Conservation (phyloP, 1,284 basidiomycete species). For the Cutaneotrichosporon cutaneum region DNA sequence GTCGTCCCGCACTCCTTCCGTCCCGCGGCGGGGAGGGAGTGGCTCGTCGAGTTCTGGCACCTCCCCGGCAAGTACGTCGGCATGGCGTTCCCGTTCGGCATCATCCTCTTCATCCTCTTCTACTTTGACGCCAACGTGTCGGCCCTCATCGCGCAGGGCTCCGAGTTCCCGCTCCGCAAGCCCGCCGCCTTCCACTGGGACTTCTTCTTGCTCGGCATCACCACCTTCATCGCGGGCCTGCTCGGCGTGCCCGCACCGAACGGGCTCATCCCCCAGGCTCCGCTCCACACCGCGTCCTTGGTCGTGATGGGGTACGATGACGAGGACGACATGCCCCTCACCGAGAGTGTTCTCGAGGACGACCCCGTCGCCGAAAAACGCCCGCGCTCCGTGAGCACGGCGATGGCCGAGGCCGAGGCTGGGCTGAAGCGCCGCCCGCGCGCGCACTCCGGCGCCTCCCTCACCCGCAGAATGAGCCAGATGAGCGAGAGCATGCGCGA, state of each 20-base stretch:
- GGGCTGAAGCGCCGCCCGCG: not conserved
- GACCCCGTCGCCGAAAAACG: not conserved
- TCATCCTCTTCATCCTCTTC: constrained; percentile 56
- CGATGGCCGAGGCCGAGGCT: constrained; percentile 4
- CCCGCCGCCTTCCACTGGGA: constrained; percentile 92
- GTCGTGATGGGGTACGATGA: constrained; percentile 68
- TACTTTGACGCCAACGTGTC: constrained; percentile 56
- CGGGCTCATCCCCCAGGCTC: constrained; percentile 90
- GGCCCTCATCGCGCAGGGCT: constrained; percentile 87
- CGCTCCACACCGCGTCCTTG: constrained; percentile 85
- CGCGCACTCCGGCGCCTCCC: not conserved
- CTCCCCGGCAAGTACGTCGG: constrained; percentile 86
- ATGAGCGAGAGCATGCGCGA: constrained; percentile 9
- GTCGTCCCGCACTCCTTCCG: constrained; percentile 64
- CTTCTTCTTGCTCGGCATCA: constrained; percentile 76
- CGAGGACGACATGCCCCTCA: constrained; percentile 28
- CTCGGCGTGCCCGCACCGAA: constrained; percentile 92
- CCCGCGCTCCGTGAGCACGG: not conserved
- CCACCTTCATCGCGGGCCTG: constrained; percentile 86
- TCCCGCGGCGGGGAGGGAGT: constrained; percentile 70
- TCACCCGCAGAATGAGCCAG: constrained; percentile 9
- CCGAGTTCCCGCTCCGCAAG: constrained; percentile 83
- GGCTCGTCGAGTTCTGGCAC: constrained; percentile 91
- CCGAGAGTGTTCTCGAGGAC: constrained; percentile 8
- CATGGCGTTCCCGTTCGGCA: constrained; percentile 60